Conservation (phyloP, 2,329 filamentous ascomycete species). For the Trichophyton simii region DNA sequence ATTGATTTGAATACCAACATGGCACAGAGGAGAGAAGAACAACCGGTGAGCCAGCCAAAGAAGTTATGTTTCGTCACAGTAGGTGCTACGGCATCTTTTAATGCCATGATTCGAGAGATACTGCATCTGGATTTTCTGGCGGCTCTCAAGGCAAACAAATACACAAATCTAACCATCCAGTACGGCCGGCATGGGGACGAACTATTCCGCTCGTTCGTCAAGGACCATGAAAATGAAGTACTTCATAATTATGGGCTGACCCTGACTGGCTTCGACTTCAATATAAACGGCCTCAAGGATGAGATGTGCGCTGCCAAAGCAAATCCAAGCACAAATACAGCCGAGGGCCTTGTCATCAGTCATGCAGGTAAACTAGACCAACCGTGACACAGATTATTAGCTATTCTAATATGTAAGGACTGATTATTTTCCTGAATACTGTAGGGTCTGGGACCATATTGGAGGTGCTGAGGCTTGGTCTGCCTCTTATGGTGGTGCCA, state of each 20-base stretch:
- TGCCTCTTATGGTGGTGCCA: conserved; percentile 78
- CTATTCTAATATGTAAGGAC: not conserved
- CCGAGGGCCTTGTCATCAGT: conserved; percentile 64
- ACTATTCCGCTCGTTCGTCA: conserved; percentile 37
- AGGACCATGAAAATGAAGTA: conserved; percentile 17
- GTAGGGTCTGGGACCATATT: conserved; percentile 81
- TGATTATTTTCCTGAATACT: not conserved
- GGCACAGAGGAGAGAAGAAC: not conserved
- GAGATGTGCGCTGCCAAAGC: conserved; percentile 47
- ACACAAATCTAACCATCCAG: conserved; percentile 64
- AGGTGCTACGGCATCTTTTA: conserved; percentile 80
- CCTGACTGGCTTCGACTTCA: conserved; percentile 55
- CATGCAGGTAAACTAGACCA: conserved; percentile 60
- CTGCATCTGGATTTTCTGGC: conserved; percentile 51
- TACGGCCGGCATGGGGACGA: conserved; percentile 56
- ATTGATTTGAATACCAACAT: not conserved
- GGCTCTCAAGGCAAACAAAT: conserved; percentile 47
- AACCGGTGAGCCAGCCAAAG: conserved; percentile 14
- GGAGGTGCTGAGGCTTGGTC: conserved; percentile 59
- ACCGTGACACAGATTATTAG: too few species aligned
- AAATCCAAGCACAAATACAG: conserved; percentile 25
- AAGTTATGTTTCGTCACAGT: conserved; percentile 71
- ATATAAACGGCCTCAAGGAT: conserved; percentile 43
- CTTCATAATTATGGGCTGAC: conserved; percentile 30
- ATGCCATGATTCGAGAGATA: conserved; percentile 53